Evolutionary conservation across 495 filamentous ascomycete species (phyloP).

Genomic region (Letharia columbiana): DNA sequence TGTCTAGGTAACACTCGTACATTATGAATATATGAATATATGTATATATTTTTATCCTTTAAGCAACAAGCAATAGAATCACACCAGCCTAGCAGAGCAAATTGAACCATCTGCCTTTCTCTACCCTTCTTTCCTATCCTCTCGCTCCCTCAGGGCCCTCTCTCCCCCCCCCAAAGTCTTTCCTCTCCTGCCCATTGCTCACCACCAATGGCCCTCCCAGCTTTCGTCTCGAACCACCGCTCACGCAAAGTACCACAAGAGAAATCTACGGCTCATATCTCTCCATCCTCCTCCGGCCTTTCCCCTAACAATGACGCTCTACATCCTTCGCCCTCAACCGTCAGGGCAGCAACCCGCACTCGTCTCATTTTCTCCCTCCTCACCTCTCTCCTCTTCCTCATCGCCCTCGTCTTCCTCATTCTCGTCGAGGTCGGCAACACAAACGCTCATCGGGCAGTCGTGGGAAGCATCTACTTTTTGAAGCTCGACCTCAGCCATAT

Average conservation of each 20-base stretch:
- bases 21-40: too few species aligned
- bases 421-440: constrained; percentile 71
- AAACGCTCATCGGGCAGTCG: constrained; percentile 42
- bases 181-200: neutral
- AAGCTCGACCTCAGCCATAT: constrained; percentile 76
- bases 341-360: constrained; percentile 47
- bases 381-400: constrained; percentile 61
- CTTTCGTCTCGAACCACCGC: constrained; percentile 17
- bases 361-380: constrained; percentile 47
- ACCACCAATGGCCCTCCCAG: constrained; percentile 27
- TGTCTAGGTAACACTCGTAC: too few species aligned
- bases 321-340: constrained; percentile 25
- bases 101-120: too few species aligned
- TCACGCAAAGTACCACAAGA: constrained; percentile 20
- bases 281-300: neutral
- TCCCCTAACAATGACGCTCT: neutral
- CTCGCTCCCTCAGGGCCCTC: neutral
- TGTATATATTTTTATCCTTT: too few species aligned
- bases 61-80: too few species aligned
- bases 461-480: constrained; percentile 70
- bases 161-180: neutral
- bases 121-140: neutral
- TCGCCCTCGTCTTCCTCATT: constrained; percentile 67
- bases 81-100: too few species aligned
- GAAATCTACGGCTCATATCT: constrained; percentile 10